Percentiles rank a stretch among this genome's conserved stretches.
Evolutionary conservation across 148 eudicot genomes (phyloP).

Genomic region (Limonium bicolor): DNA sequence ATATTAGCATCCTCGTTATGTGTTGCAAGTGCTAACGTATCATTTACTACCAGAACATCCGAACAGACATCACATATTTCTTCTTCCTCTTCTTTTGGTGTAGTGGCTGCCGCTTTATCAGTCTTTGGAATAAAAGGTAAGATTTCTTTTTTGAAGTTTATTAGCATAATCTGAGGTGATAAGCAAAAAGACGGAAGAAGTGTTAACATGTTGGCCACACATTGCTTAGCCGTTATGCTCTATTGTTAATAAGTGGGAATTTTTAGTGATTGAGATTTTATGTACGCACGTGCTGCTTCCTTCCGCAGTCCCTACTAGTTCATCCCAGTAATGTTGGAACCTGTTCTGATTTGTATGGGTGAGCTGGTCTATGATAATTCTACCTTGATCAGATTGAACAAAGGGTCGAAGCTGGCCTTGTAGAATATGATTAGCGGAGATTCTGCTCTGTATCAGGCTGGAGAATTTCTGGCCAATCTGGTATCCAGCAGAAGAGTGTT

Average conservation of each 20-base stretch:
- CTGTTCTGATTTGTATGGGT: conserved; percentile 24
- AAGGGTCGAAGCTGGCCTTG: conserved; percentile 59
- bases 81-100: conserved; percentile 12
- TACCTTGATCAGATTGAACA: conserved; percentile 18
- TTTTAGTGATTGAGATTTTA: conserved; percentile 25
- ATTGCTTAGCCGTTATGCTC: no score
- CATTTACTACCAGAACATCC: conserved; percentile 53
- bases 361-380: conserved; percentile 31
- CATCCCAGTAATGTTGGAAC: conserved; percentile 62
- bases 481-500: conserved; percentile 53
- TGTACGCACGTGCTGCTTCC: conserved; percentile 54
- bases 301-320: conserved; percentile 59
- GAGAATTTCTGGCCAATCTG: conserved; percentile 57
- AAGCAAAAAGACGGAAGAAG: not conserved
- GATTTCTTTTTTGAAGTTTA: conserved; percentile 85
- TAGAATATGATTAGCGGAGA: conserved; percentile 53
- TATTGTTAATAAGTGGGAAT: no score
- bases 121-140: conserved; percentile 57
- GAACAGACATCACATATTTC: conserved; percentile 60
- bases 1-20: conserved; percentile 90
- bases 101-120: no score
- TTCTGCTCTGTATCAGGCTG: conserved; percentile 41
- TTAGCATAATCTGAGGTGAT: conserved; percentile 45
- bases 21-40: conserved; percentile 58
- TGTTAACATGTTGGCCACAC: no score